Conservation (phyloP, 1,284 basidiomycete genomes). For the Sporisorium exsertum region DNA sequence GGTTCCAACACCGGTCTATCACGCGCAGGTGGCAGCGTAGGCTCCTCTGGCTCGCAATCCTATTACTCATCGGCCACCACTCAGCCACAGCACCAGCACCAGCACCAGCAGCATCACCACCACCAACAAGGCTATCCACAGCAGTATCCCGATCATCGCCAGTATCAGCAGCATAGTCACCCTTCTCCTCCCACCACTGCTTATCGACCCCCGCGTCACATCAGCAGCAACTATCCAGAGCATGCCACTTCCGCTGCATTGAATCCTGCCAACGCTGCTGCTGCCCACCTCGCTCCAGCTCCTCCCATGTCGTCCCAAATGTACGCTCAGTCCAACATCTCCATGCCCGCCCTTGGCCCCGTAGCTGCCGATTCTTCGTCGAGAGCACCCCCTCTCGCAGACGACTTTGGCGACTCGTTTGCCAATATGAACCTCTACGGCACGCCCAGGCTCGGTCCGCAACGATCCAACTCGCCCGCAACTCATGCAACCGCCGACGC, state of each 20-base stretch:
- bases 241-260: slow-evolving; percentile 29
- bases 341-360: slow-evolving; percentile 55
- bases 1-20: slow-evolving; percentile 23
- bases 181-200: slow-evolving; percentile 27
- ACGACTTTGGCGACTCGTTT: slow-evolving; percentile 56
- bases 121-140: slow-evolving; percentile 22
- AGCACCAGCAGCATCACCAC: slow-evolving; percentile 23
- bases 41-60: slow-evolving; percentile 43
- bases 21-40: slow-evolving; percentile 36
- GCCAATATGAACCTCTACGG: slow-evolving; percentile 55
- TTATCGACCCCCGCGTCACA: slow-evolving; percentile 30
- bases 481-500: background rate
- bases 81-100: slow-evolving; percentile 15
- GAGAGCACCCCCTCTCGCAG: slow-evolving; percentile 54
- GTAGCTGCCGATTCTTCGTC: slow-evolving; percentile 13
- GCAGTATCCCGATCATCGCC: slow-evolving; percentile 22
- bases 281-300: slow-evolving; percentile 21
- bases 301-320: slow-evolving; percentile 33
- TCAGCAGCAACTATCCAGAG: slow-evolving; percentile 41
- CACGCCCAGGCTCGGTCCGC: slow-evolving; percentile 51
- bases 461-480: slow-evolving; percentile 29
- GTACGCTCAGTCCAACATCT: slow-evolving; percentile 62
- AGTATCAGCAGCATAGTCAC: slow-evolving; percentile 20
- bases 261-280: slow-evolving; percentile 24
- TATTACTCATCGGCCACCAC: slow-evolving; percentile 38